phyloP scores from a whole-genome alignment of 805 yeast species.

The Candida nanaspora region DNA sequence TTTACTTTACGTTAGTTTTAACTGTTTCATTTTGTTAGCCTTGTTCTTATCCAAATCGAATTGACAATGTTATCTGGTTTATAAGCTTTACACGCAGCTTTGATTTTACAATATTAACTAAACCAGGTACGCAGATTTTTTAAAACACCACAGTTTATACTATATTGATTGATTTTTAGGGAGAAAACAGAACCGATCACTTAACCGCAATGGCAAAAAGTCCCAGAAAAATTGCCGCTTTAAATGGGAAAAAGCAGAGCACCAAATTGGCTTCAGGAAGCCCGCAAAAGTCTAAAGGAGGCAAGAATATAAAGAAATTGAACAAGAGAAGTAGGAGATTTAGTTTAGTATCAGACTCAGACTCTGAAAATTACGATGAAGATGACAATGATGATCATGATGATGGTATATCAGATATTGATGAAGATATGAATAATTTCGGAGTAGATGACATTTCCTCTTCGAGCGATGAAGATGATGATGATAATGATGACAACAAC shows the following conservation, averaged over 20 bases:
- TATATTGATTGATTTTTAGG: background rate
- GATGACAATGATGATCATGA: background rate
- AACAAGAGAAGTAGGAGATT: slow-evolving; percentile 15
- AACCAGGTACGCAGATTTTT: background rate
- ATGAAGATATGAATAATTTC: slow-evolving; percentile 7
- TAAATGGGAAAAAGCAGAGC: background rate
- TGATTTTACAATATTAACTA: background rate
- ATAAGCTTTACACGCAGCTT: background rate
- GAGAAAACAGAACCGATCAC: background rate
- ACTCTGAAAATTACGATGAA: slow-evolving; percentile 6
- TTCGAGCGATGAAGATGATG: slow-evolving; percentile 19
- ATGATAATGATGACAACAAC: slow-evolving; percentile 21
- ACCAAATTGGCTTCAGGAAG: slow-evolving; percentile 2
- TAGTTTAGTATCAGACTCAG: slow-evolving; percentile 16
- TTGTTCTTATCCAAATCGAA: too few relatives aligned
- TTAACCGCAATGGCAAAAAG: slow-evolving; percentile 19
- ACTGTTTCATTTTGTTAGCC: too few relatives aligned
- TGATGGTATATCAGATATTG: slow-evolving; percentile 4
- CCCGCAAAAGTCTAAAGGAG: slow-evolving; percentile 27
- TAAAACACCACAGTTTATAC: background rate
- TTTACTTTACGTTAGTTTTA: too few relatives aligned
- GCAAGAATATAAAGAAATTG: slow-evolving; percentile 8
- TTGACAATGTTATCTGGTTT: slow-evolving; percentile 1
- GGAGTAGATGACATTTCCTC: too few relatives aligned
- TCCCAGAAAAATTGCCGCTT: slow-evolving; percentile 21